Evolutionary conservation across 1,284 basidiomycete species (phyloP).

Genomic region (Trametes hirsuta): DNA sequence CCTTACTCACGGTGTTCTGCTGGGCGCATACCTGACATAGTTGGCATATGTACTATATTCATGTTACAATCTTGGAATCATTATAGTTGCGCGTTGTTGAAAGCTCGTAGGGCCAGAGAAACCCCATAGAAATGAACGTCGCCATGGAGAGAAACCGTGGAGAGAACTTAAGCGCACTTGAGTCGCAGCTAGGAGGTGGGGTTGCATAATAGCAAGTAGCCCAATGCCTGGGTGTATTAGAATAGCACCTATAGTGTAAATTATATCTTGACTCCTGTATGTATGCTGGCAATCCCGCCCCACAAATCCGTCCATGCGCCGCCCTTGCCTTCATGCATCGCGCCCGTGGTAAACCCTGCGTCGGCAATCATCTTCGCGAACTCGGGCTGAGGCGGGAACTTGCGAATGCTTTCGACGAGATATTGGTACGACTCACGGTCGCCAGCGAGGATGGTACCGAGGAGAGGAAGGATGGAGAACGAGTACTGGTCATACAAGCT

Average conservation of each 20-base stretch:
- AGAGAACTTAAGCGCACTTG: too few relatives aligned
- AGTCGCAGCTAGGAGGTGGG: not conserved
- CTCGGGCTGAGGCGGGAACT: conserved; percentile 88
- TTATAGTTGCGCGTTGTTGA: conserved; percentile 6
- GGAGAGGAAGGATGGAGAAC: conserved; percentile 92
- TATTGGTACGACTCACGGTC: conserved; percentile 98
- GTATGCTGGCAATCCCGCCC: conserved; percentile 85
- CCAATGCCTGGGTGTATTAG: conserved; percentile 1
- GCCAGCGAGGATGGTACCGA: conserved; percentile 95
- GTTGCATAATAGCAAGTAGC: not conserved
- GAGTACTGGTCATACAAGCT: conserved; percentile 96
- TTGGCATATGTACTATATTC: conserved; percentile 26
- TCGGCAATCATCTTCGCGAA: conserved; percentile 92
- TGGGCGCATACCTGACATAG: conserved; percentile 20
- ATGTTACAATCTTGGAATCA: conserved; percentile 23
- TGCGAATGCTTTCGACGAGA: conserved; percentile 95
- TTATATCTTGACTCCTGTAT: conserved; percentile 76
- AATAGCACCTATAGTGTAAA: not conserved
- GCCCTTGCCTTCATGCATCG: conserved; percentile 72
- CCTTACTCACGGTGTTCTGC: conserved; percentile 13
- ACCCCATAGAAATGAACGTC: too few relatives aligned
- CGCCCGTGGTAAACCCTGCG: conserved; percentile 83
- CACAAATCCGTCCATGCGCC: conserved; percentile 88
- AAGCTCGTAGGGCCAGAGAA: too few relatives aligned
- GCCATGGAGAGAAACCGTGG: not conserved